phyloP scores from a whole-genome alignment of 2,329 filamentous ascomycete species.

The Sporothrix pseudoabietina region DNA sequence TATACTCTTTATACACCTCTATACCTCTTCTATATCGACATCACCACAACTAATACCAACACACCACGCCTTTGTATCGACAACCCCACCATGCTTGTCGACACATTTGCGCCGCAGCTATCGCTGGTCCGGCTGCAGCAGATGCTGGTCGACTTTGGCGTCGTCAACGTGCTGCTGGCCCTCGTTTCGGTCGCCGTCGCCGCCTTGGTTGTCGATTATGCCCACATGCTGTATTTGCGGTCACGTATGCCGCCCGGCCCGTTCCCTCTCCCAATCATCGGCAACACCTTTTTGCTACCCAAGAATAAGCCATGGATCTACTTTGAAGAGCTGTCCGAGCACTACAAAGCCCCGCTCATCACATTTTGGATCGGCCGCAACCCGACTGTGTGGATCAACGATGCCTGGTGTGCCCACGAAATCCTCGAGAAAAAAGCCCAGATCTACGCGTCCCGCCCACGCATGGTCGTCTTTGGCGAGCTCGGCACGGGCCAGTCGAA shows the following conservation, averaged over 20 bases:
- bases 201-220: constrained; percentile 48
- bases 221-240: constrained; percentile 52
- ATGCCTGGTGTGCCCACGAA: constrained; percentile 54
- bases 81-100: constrained; percentile 36
- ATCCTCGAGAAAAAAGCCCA: constrained; percentile 57
- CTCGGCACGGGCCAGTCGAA: constrained; percentile 49
- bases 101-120: constrained; percentile 34
- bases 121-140: constrained; percentile 37
- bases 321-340: constrained; percentile 56
- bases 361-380: constrained; percentile 60
- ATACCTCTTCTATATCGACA: background rate
- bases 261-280: constrained; percentile 56
- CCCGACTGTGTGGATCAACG: constrained; percentile 52
- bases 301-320: constrained; percentile 60
- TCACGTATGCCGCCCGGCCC: constrained; percentile 58
- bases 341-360: constrained; percentile 53
- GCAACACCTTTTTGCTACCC: constrained; percentile 59
- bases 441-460: constrained; percentile 55
- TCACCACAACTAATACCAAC: background rate
- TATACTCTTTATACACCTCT: too few species aligned
- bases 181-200: constrained; percentile 37
- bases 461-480: constrained; percentile 53
- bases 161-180: constrained; percentile 34
- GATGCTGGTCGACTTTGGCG: constrained; percentile 32
- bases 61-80: background rate